A percentile compares a stretch with the other conserved stretches of the same genome.
phyloP scores from a whole-genome alignment of 176 grass and related monocot genomes.

The Juncus effusus region DNA sequence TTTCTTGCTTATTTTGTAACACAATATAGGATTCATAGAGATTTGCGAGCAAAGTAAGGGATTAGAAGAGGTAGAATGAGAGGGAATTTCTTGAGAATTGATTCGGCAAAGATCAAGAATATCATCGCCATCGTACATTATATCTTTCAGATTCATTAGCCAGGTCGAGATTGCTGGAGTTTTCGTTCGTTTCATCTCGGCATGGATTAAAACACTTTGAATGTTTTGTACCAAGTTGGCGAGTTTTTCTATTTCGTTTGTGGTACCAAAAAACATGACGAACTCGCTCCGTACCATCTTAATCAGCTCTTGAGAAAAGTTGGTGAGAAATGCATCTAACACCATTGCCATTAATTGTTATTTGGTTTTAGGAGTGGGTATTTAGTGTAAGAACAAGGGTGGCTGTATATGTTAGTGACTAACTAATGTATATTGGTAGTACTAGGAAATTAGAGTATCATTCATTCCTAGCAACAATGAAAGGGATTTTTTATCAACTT shows the following conservation, averaged over 20 bases:
- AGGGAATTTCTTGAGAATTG: not conserved
- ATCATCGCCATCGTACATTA: conserved; percentile 45
- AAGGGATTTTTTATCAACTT: too few species aligned
- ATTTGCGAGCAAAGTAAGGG: not conserved
- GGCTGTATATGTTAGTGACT: too few species aligned
- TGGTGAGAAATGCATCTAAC: conserved; percentile 19
- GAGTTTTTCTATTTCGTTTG: conserved; percentile 16
- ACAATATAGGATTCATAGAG: not conserved
- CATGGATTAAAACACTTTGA: not conserved
- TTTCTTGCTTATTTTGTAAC: not conserved
- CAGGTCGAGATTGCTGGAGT: not conserved
- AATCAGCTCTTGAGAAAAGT: not conserved
- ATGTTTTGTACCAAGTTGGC: not conserved
- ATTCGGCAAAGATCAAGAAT: conserved; percentile 38
- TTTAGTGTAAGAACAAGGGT: too few species aligned
- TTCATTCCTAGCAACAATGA: too few species aligned
- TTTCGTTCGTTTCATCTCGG: conserved; percentile 9
- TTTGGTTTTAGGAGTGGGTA: too few species aligned
- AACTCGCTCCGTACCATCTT: conserved; percentile 12
- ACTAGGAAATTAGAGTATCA: too few species aligned
- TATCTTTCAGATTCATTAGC: conserved; percentile 38
- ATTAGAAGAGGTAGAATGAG: not conserved
- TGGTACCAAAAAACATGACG: conserved; percentile 18
- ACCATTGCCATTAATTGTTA: conserved; percentile 18
- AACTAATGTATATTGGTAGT: too few species aligned